These are phyloP conservation scores for Zymoseptoria pseudotritici DNA, from an alignment of 2,329 filamentous ascomycete species.

Conservation along the genomic window DNA sequence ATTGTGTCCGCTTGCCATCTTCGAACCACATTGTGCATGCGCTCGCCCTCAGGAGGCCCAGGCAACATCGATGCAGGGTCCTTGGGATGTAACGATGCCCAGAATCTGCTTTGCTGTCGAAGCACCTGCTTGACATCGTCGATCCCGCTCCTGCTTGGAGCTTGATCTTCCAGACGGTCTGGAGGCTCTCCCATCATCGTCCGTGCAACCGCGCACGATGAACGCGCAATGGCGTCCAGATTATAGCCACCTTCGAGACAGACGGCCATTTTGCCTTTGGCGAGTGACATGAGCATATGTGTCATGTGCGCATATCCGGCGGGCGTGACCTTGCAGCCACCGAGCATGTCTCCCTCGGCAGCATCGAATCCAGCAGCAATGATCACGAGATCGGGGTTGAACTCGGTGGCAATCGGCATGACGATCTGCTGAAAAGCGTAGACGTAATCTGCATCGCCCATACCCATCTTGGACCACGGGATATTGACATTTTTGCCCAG, in stretches of 20 bases:
- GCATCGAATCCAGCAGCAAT: conserved; percentile 95
- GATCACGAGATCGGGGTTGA: conserved; percentile 88
- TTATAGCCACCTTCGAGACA: conserved; percentile 97
- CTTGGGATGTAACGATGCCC: conserved; percentile 78
- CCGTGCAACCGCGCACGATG: conserved; percentile 80
- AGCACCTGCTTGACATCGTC: conserved; percentile 52
- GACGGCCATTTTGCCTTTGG: conserved; percentile 80
- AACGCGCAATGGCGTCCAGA: conserved; percentile 82
- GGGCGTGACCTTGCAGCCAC: conserved; percentile 86
- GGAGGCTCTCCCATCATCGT: conserved; percentile 96
- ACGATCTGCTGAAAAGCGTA: conserved; percentile 92
- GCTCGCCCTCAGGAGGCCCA: conserved; percentile 41
- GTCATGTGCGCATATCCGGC: conserved; percentile 97
- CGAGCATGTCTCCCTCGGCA: conserved; percentile 84
- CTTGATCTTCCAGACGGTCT: conserved; percentile 45
- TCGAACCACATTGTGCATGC: conserved; percentile 74
- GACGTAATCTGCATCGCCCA: conserved; percentile 96
- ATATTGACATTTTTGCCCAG: conserved; percentile 61
- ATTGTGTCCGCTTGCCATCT: conserved; percentile 66
- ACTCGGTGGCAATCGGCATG: conserved; percentile 92
- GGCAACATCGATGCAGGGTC: conserved; percentile 30
- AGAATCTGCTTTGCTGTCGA: conserved; percentile 59
- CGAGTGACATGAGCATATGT: conserved; percentile 95
- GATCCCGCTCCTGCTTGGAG: conserved; percentile 46
- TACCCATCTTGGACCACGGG: conserved; percentile 61